These are phyloP conservation scores for Keithomyces neogunnii DNA, from an alignment of 2,329 filamentous ascomycete species.

Conservation along the genomic window DNA sequence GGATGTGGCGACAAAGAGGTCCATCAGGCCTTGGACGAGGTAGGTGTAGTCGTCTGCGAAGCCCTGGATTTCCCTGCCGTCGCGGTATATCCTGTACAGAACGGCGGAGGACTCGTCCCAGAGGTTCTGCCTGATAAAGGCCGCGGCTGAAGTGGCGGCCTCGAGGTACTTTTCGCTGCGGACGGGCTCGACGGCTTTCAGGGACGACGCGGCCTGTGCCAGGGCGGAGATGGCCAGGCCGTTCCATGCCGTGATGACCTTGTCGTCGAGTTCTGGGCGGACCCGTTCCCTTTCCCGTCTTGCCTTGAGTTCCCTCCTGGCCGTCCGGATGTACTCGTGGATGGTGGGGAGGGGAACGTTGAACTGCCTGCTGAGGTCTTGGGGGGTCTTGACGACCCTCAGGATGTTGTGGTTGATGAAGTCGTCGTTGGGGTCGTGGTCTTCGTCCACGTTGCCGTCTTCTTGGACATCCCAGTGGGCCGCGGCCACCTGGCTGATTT, in stretches of 20 bases:
- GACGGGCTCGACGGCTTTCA: constrained; percentile 51
- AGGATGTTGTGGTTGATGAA: constrained; percentile 92
- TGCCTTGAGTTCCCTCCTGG: constrained; percentile 58
- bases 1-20: constrained; percentile 76
- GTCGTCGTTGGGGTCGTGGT: constrained; percentile 84
- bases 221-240: constrained; percentile 79
- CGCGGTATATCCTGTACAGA: constrained; percentile 67
- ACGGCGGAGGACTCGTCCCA: constrained; percentile 56
- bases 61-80: constrained; percentile 54
- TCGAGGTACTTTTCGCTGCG: constrained; percentile 52
- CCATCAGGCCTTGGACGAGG: constrained; percentile 70
- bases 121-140: constrained; percentile 64
- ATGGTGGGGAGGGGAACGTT: constrained; percentile 63
- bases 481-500: constrained; percentile 65
- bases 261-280: constrained; percentile 74
- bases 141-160: constrained; percentile 59
- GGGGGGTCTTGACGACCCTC: constrained; percentile 57
- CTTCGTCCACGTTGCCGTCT: constrained; percentile 76
- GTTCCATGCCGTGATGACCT: constrained; percentile 82
- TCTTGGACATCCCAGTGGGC: constrained; percentile 77
- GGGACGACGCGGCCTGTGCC: constrained; percentile 61
- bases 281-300: constrained; percentile 68
- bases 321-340: constrained; percentile 55
- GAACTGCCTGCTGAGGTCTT: constrained; percentile 66
- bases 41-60: constrained; percentile 97